A percentile compares a stretch with the other conserved stretches of the same genome.
Conservation (phyloP, 2,329 filamentous ascomycete species). For the Aspergillus pseudoviridinutans region DNA sequence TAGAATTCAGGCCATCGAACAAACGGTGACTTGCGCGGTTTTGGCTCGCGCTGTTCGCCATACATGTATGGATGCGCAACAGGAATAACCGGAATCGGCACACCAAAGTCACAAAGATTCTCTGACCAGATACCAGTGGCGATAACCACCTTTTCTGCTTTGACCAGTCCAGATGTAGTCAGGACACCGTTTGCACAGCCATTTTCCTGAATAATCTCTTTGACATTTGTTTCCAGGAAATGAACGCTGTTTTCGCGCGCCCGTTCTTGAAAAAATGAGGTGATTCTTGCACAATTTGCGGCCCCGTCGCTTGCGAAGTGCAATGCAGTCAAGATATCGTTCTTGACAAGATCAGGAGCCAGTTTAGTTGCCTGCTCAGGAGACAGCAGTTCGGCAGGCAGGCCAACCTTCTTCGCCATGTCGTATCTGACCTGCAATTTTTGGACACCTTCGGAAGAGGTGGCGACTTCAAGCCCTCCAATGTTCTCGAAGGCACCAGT, state of each 20-base stretch:
- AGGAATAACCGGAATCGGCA: slow-evolving; percentile 30
- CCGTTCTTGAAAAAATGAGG: slow-evolving; percentile 20
- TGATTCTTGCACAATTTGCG: slow-evolving; percentile 22
- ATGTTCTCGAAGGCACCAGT: slow-evolving; percentile 25
- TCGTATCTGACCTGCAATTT: slow-evolving; percentile 14
- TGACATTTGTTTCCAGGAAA: slow-evolving; percentile 20
- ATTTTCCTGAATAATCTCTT: slow-evolving; percentile 11
- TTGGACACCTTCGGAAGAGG: slow-evolving; percentile 17
- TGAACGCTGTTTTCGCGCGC: slow-evolving; percentile 18
- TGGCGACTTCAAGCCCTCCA: slow-evolving; percentile 24
- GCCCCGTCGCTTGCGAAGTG: slow-evolving; percentile 27
- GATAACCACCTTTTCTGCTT: slow-evolving; percentile 18
- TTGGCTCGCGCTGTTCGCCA: slow-evolving; percentile 14
- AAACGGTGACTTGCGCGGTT: slow-evolving; percentile 24
- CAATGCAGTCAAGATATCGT: slow-evolving; percentile 14
- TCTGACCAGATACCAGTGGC: slow-evolving; percentile 31
- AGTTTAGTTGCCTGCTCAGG: slow-evolving; percentile 17
- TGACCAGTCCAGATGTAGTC: slow-evolving; percentile 13
- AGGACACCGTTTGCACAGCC: slow-evolving; percentile 16
- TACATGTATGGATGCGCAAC: slow-evolving; percentile 37
- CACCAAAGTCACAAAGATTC: slow-evolving; percentile 14
- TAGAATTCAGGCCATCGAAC: slow-evolving; percentile 35
- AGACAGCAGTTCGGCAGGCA: slow-evolving; percentile 23
- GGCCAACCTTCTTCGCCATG: slow-evolving; percentile 17
- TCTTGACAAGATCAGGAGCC: slow-evolving; percentile 27